Percentiles rank a stretch among this genome's conserved stretches.
These are phyloP conservation scores for Mucor lusitanicus DNA, from an alignment of 371 early-diverging fungal species.

Conservation along the genomic window DNA sequence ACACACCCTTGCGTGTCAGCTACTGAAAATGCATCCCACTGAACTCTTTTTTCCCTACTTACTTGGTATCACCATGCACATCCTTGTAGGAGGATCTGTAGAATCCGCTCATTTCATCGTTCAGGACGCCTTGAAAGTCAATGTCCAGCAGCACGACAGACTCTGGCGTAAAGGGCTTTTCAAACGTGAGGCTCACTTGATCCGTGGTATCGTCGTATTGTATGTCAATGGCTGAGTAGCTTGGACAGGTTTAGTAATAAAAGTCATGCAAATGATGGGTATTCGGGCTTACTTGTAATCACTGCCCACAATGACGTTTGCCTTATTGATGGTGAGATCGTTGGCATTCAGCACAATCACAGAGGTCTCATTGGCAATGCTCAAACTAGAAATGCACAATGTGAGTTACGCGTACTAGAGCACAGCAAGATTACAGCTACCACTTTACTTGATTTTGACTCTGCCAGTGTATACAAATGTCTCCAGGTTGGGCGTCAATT, in stretches of 20 bases:
- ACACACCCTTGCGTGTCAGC: not conserved
- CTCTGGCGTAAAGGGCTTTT: constrained; percentile 46
- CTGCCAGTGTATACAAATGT: constrained; percentile 69
- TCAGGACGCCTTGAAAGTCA: constrained; percentile 70
- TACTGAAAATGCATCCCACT: no score
- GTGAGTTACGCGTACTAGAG: not conserved
- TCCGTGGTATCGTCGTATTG: constrained; percentile 57
- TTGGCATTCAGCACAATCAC: constrained; percentile 64
- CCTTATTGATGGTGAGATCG: constrained; percentile 44
- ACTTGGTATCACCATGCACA: constrained; percentile 59
- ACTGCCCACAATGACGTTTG: constrained; percentile 14
- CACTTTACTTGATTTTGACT: constrained; percentile 44
- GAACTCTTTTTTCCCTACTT: no score
- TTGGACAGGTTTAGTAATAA: not conserved
- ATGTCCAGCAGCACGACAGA: constrained; percentile 53
- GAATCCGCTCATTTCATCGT: constrained; percentile 87
- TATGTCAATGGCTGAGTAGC: constrained; percentile 27
- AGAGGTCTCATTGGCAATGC: constrained; percentile 56
- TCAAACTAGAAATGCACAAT: constrained; percentile 20
- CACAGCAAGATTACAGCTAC: not conserved
- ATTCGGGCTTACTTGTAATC: constrained; percentile 27
- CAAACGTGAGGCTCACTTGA: constrained; percentile 64
- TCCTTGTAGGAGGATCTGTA: constrained; percentile 79
- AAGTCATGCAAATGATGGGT: constrained; percentile 1
- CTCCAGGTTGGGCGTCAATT: constrained; percentile 69